These are phyloP conservation scores for Cladosporium velox DNA, from an alignment of 2,329 filamentous ascomycete species.

Conservation along the genomic window DNA sequence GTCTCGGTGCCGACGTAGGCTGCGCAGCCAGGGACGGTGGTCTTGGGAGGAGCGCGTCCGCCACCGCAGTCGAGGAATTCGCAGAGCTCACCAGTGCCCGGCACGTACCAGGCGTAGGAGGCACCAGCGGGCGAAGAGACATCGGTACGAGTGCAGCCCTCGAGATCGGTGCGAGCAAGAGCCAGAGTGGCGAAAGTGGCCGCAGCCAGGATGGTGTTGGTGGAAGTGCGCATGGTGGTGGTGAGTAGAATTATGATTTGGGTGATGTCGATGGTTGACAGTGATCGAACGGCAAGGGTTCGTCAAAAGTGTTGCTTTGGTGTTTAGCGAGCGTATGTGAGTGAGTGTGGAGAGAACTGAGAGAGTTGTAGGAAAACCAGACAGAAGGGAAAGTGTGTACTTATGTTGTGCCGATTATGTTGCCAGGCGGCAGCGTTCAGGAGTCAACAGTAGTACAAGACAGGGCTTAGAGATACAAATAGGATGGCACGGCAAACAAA, in stretches of 20 bases:
- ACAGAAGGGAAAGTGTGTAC: background rate
- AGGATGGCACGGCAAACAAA: background rate
- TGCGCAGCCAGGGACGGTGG: constrained; percentile 62
- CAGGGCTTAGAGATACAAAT: background rate
- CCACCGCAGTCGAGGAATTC: constrained; percentile 66
- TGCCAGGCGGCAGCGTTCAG: constrained; percentile 7
- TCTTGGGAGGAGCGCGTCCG: constrained; percentile 63
- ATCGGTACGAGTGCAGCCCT: constrained; percentile 48
- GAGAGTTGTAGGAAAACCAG: background rate
- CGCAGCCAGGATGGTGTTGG: constrained; percentile 30
- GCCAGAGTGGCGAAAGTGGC: constrained; percentile 34
- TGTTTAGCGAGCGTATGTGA: background rate
- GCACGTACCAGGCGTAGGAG: constrained; percentile 61
- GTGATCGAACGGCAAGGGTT: background rate
- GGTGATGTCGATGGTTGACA: background rate
- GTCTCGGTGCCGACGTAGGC: constrained; percentile 58
- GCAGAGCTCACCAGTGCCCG: constrained; percentile 66
- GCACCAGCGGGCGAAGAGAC: constrained; percentile 44
- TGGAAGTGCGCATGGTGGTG: constrained; percentile 30
- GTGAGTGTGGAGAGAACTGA: background rate
- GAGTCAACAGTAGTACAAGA: constrained; percentile 2
- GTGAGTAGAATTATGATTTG: background rate
- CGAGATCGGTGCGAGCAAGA: constrained; percentile 42
- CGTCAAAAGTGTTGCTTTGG: background rate
- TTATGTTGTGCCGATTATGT: background rate